phyloP scores from a whole-genome alignment of 2,329 filamentous ascomycete genomes.

The Calonectria fujianensis region DNA sequence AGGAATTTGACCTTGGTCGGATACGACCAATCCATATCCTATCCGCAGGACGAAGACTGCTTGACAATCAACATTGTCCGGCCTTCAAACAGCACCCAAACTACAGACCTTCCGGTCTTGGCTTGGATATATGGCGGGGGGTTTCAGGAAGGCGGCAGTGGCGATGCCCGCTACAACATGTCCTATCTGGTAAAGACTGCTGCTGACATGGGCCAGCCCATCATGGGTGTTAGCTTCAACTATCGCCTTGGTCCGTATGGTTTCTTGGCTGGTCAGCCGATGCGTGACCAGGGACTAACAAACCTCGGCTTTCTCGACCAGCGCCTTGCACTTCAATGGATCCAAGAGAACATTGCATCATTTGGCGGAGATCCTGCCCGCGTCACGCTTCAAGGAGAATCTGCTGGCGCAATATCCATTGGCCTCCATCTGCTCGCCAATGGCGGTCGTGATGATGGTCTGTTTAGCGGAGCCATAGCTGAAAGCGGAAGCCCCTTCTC shows the following conservation, averaged over 20 bases:
- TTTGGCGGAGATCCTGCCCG: neutral
- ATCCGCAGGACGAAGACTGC: neutral
- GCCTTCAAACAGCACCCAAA: neutral
- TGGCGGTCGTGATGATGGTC: constrained; percentile 1
- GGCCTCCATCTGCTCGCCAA: neutral
- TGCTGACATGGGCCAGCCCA: neutral
- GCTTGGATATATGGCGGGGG: constrained; percentile 9
- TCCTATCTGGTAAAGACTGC: constrained; percentile 2
- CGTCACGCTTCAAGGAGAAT: neutral
- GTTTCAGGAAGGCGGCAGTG: constrained; percentile 1
- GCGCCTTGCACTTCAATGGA: constrained; percentile 1
- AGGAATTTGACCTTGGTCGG: neutral
- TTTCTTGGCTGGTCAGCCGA: neutral
- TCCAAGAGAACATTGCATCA: neutral
- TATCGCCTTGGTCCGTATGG: neutral
- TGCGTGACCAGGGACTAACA: neutral
- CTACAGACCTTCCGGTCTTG: neutral
- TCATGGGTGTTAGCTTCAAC: constrained; percentile 8
- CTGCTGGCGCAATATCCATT: neutral
- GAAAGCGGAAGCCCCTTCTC: neutral
- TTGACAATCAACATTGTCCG: constrained; percentile 1
- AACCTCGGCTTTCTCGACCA: constrained; percentile 8
- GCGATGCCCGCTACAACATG: constrained; percentile 16
- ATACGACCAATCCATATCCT: neutral
- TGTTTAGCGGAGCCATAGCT: neutral